Base-by-base conservation (phyloP, 345 rosid species). In the Ailanthus altissimus region DNA sequence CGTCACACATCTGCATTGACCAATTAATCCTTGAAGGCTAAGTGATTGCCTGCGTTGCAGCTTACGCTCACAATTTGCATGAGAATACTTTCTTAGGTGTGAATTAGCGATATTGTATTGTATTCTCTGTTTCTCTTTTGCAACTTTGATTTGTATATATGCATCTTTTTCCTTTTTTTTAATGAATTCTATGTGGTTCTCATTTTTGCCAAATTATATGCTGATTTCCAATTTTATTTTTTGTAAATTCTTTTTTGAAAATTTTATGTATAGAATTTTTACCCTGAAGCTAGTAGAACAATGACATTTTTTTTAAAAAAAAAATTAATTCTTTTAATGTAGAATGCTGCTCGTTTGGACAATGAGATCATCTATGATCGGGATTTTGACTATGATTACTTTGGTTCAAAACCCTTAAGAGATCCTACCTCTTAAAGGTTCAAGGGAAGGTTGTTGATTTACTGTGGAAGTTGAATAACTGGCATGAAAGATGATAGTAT, bases 401-500 rank as follows among this genome's bases (percentile, higher is more conserved):
- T 94, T 74, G 98, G 98, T 91, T 93, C 75, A 92, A 94, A 84
- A 94, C 98, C 13, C 90, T 94, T 50, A 92, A 94, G 81, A 90
- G 94, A 83, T 92, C 96, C n/a, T 94, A 92, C 85, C 90, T 94
- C 51, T 53, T 91, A 75, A 94, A 90, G 86, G 90, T 94, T n/a
- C 93, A 89, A 77, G 97, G 93, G 74, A 88, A 85, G 61, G 94
- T 92, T 78, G 93, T 92, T 32, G 36, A 26, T 56, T 15, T 66
- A 0, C n/a, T 80, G 40, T 84, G 81, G 80, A 86, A 94, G 98
- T 57, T 94, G 88, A 94, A 96, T 77, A 94, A 93, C 73, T 94
- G 97, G 98, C 83, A 90, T 94, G 97, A 91, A 94, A 82, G 94
- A 94, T 63, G 97, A 94, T 74, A 92, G 97, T 75, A 94, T 94